phyloP scores from a whole-genome alignment of 2,329 filamentous ascomycete genomes.

The Neofusicoccum kwambonambiense region DNA sequence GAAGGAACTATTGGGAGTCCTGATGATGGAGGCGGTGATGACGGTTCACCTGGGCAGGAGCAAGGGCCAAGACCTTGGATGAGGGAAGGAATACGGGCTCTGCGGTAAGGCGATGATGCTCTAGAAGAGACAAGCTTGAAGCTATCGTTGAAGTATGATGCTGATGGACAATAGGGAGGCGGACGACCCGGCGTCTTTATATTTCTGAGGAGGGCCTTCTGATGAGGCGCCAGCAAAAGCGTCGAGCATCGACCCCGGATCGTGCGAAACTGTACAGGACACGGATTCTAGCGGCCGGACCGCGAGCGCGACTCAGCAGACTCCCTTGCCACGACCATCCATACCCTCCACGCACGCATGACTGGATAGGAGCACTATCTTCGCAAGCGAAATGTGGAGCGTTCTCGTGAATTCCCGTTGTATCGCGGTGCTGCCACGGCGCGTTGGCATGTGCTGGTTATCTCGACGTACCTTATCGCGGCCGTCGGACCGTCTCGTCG shows the following conservation, averaged over 20 bases:
- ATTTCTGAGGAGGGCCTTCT: neutral
- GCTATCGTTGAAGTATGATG: neutral
- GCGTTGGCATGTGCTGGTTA: conserved; percentile 16
- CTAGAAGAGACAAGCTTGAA: neutral
- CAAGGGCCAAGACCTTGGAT: neutral
- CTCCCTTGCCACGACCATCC: conserved; percentile 5
- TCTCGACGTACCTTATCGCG: conserved; percentile 18
- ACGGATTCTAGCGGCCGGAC: conserved; percentile 4
- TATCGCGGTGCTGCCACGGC: conserved; percentile 13
- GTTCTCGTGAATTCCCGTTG: neutral
- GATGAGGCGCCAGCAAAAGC: conserved; percentile 3
- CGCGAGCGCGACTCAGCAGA: conserved; percentile 9
- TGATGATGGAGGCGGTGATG: neutral
- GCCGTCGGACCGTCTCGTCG: conserved; percentile 13
- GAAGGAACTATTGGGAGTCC: neutral
- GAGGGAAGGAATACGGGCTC: neutral
- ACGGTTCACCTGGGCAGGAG: neutral
- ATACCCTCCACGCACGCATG: neutral
- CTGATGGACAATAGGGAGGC: neutral
- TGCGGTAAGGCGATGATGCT: neutral
- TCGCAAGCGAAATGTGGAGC: conserved; percentile 15
- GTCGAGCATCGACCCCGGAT: conserved; percentile 13
- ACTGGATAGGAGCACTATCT: conserved; percentile 14
- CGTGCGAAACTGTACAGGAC: neutral
- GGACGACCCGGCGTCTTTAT: conserved; percentile 8